Evolutionary conservation across 148 eudicot species (phyloP), one percentile per base, ranked within the genome.

Genomic region (Fallopia convolvulus): DNA sequence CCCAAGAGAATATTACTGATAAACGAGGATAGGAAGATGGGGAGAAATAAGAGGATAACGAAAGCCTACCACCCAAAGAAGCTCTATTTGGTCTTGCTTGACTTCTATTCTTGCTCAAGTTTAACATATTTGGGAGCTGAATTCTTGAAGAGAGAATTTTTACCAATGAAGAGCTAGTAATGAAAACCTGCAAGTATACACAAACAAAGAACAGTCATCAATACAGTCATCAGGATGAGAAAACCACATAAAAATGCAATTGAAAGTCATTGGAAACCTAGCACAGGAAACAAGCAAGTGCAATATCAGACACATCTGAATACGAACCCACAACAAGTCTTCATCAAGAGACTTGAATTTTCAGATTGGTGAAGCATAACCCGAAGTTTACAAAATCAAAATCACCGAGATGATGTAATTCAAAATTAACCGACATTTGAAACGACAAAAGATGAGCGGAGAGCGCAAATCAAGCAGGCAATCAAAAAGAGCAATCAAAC

Each of bases 11-110:
- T 3, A 1, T 42, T 13, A 17, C 50, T 39, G 20, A 50, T n/a
- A 60, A 76, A 42, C 0, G 60, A n/a, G 8, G 23, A 55, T 18
- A n/a, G 1, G 20, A 55, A 55, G 60, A 55, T 42, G 46, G 23
- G 23, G 0, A 13, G n/a, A 13, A 52, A 12, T 39, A 76, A 40
- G 63, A 44, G 32, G 70, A 72, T 55, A 42, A 15, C 18, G 72
- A 78, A 68, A 58, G 32, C 83, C 60, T 61, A 88, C 90, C 88
- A 71, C 88, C 90, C 78, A 88, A 76, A 77, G 90, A 85, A 55
- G 87, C 78, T 79, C 90, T 79, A 41, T 79, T 83, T 8, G 87
- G 33, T 74, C 90, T 82, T 63, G 84, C 76, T 78, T 87, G 90
- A 80, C 55, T 80, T 77, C 90, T 85, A 42, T 82, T 73, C 85